These are phyloP conservation scores for Arabidopsis thaliana DNA, from an alignment of 345 rosid genomes.

Conservation along the genomic window DNA sequence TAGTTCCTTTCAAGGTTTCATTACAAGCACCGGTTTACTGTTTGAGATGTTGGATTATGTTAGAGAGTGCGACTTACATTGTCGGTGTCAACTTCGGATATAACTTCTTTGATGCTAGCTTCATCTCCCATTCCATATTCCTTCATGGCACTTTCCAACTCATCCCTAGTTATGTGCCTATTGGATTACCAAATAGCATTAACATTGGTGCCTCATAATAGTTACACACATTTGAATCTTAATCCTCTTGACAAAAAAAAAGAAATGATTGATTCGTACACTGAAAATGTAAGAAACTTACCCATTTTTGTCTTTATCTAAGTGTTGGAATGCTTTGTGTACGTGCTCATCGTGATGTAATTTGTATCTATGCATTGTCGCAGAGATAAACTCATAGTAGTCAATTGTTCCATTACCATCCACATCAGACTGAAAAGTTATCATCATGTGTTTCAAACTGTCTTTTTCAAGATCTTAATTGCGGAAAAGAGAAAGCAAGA, in stretches of 20 bases:
- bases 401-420: slow-evolving; percentile 95
- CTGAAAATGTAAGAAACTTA: slow-evolving; percentile 39
- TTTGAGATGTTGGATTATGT: slow-evolving; percentile 7
- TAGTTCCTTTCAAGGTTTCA: background rate
- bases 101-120: slow-evolving; percentile 75
- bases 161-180: slow-evolving; percentile 85
- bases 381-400: slow-evolving; percentile 82
- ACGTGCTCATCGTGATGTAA: slow-evolving; percentile 76
- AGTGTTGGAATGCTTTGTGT: slow-evolving; percentile 78
- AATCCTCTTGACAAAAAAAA: background rate
- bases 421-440: slow-evolving; percentile 64
- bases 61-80: slow-evolving; percentile 57
- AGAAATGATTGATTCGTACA: background rate
- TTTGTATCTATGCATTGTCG: slow-evolving; percentile 81
- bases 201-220: slow-evolving; percentile 1
- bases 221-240: background rate
- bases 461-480: background rate
- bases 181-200: background rate
- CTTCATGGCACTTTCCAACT: slow-evolving; percentile 82
- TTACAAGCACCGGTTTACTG: background rate
- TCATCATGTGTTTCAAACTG: background rate
- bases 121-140: slow-evolving; percentile 91
- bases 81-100: slow-evolving; percentile 88
- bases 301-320: slow-evolving; percentile 86
- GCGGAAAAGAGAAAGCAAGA: background rate